Evolutionary conservation across 352 stramenopile genomes (phyloP).

Genomic region (Phytophthora hibernalis): DNA sequence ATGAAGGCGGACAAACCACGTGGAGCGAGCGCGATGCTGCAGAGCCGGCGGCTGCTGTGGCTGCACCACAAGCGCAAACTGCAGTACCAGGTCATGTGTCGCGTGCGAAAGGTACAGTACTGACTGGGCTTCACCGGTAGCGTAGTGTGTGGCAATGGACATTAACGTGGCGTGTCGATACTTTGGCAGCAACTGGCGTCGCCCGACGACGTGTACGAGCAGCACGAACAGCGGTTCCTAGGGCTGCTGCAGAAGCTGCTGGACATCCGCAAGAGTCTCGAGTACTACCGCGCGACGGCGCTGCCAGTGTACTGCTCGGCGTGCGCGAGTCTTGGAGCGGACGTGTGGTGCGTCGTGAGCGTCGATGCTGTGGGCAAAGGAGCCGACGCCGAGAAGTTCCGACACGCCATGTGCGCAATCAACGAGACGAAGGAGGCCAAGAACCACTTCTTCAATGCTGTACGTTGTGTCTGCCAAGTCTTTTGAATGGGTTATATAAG

Average conservation of each 20-base stretch:
- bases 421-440: slow-evolving; percentile 82
- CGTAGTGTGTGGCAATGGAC: no score
- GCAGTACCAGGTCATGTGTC: slow-evolving; percentile 61
- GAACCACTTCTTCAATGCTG: slow-evolving; percentile 78
- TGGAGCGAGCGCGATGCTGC: slow-evolving; percentile 40
- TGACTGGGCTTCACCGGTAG: no score
- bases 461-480: slow-evolving; percentile 6
- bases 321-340: slow-evolving; percentile 66
- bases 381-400: slow-evolving; percentile 75
- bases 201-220: slow-evolving; percentile 69
- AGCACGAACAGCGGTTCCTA: slow-evolving; percentile 77
- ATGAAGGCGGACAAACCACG: slow-evolving; percentile 29
- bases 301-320: slow-evolving; percentile 70
- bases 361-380: slow-evolving; percentile 68
- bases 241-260: slow-evolving; percentile 72
- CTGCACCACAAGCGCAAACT: slow-evolving; percentile 67
- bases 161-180: neutral
- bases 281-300: slow-evolving; percentile 67
- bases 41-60: slow-evolving; percentile 56
- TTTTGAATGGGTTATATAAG: neutral
- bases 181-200: slow-evolving; percentile 49
- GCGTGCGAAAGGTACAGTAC: slow-evolving; percentile 65
- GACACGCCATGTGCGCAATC: slow-evolving; percentile 76
- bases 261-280: slow-evolving; percentile 74
- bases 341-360: slow-evolving; percentile 81